Evolutionary conservation across 2,329 filamentous ascomycete genomes (phyloP), one percentile per base, ranked within the genome.

Genomic region (Penicillium expansum): DNA sequence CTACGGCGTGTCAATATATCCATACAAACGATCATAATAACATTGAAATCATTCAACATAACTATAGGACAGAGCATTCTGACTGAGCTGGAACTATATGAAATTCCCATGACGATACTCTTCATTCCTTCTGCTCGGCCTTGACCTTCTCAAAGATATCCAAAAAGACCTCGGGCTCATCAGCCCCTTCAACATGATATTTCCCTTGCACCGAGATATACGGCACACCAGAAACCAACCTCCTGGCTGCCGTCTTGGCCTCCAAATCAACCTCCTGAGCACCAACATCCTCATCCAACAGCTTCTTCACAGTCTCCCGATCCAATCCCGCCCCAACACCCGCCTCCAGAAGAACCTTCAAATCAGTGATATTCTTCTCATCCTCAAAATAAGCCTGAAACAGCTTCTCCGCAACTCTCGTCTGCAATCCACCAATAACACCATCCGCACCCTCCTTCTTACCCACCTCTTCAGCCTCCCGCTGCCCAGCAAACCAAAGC

Each of bases 161-260:
- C 59, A 90, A 71, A 67, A 92, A 92, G 1, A 81, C 82, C 44
- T 80, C 77, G 2, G 86, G 80, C 57, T 91, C 88, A 74, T 92
- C 86, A 1, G 89, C 90, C 1, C 90, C 90, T 29, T 85, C 82
- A 30, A 93, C 72, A 63, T 86, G 82, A 71, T 85, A 87, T 63
- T 77, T 79, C 1, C 79, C 86, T 67, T 92, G 87, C 60, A 94
- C 82, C 13, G 85, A 85, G 70, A 91, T 92, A 70, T 89, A 84
- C 7, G 90, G 90, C 59, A 94, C 90, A 0, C 89, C 89, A 52
- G 75, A 80, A 38, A 92, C 80, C 53, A 79, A 78, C 66, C 81
- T 78, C 72, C 69, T 74, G 68, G 71, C 79, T 38, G 84, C 81
- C 62, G 80, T 74, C 29, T 74, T 67, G 6, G 84, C 84, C 67